Base-by-base conservation (phyloP, 495 filamentous ascomycete genomes). In the Aspergillus egyptiacus region DNA sequence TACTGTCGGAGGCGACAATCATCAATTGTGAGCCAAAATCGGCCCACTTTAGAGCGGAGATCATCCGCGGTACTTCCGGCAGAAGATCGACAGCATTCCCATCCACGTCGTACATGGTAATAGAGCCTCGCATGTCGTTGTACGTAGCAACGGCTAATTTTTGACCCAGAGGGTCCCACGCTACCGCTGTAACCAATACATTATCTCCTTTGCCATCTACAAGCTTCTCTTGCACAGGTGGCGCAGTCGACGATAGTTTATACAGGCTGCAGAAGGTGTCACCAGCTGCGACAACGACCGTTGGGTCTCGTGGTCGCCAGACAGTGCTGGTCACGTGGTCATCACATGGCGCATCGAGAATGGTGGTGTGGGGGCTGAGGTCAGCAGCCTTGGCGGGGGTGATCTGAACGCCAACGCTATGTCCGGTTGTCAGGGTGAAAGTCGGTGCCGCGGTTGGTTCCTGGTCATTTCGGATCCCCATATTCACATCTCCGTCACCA, bases 221-320 rank as follows among this genome's bases (percentile, higher is more conserved):
- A 14, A 70, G 57, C 3, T 63, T 71, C 49, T 75, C 72, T 23
- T 65, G 59, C 23, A 63, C 59, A 2, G 71, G 66, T 9, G 59
- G 42, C 13, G 66, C 60, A 6, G 64, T 60, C 10, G 57, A 53
- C 2, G 80, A 76, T 40, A 90, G 61, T 55, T 79, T 86, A 85
- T 85, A 91, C 65, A 93, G 70, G 52, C 81, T 83, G 70, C 85
- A 87, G 76, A 87, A 83, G 64, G 82, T 79, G 64, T 89, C 83
- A 59, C 87, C 86, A 63, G 81, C 82, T 53, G 82, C 81, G 56
- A 83, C 84, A 64, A 94, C 75, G 62, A 87, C 69, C 28, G 78
- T 82, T 51, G 87, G 77, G 73, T 91, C 82, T 50, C 66, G 68
- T 41, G 88, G 88, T 58, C 85, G 87, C 85, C 87, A 94, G 64